Conservation (phyloP, 2,329 filamentous ascomycete genomes). For the Lachnellula subtilissima region DNA sequence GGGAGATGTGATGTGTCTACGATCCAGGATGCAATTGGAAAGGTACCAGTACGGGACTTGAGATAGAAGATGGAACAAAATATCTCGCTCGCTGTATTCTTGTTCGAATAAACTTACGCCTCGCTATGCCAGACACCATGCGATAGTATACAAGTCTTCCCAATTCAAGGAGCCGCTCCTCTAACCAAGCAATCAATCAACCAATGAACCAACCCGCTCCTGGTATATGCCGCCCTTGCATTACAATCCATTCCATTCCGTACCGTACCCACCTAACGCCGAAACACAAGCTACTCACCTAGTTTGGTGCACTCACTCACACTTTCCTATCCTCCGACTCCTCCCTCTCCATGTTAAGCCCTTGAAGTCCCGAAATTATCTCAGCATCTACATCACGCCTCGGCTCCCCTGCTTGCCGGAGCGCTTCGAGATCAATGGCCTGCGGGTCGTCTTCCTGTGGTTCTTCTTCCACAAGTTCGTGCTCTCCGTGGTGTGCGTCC, state of each 20-base stretch:
- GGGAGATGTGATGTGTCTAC: too few species aligned
- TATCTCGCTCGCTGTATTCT: too few species aligned
- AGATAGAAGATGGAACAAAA: too few species aligned
- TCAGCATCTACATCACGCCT: slow-evolving; percentile 50
- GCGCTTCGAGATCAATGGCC: slow-evolving; percentile 2
- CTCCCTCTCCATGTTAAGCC: slow-evolving; percentile 43
- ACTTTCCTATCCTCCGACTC: slow-evolving; percentile 20
- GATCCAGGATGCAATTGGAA: too few species aligned
- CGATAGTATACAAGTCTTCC: slow-evolving; percentile 1
- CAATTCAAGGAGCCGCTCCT: too few species aligned
- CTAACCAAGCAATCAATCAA: too few species aligned
- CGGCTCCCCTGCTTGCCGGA: slow-evolving; percentile 16
- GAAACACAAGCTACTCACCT: not conserved
- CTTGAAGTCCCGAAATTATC: slow-evolving; percentile 55
- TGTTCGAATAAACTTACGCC: slow-evolving; percentile 2
- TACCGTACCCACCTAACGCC: slow-evolving; percentile 7
- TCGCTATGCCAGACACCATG: slow-evolving; percentile 12
- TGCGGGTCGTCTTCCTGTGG: slow-evolving; percentile 13
- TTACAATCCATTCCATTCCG: not conserved
- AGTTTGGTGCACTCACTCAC: slow-evolving; percentile 2
- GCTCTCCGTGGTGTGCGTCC: slow-evolving; percentile 19
- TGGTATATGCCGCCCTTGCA: slow-evolving; percentile 12
- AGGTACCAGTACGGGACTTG: too few species aligned
- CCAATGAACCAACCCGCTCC: not conserved
- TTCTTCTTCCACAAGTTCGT: slow-evolving; percentile 28